These are phyloP conservation scores for Fusarium albidum DNA, from an alignment of 2,329 filamentous ascomycete species.

Conservation along the genomic window DNA sequence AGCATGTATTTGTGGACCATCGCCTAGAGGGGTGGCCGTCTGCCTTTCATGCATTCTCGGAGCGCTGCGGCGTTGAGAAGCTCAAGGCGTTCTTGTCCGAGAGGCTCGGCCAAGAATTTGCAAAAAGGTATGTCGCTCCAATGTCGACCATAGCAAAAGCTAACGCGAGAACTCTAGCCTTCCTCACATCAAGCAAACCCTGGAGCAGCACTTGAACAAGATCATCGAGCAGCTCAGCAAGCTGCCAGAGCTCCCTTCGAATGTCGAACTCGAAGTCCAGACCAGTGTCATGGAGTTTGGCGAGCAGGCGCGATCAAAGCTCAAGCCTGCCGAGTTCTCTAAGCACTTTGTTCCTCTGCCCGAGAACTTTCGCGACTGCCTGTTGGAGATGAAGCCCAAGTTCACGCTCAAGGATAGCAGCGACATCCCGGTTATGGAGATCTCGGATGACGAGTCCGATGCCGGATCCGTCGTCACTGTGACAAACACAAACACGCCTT, in stretches of 20 bases:
- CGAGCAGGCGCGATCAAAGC: constrained; percentile 59
- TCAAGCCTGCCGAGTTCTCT: constrained; percentile 52
- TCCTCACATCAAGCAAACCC: constrained; percentile 62
- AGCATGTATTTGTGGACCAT: constrained; percentile 57
- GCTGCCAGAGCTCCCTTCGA: constrained; percentile 73
- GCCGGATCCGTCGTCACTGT: constrained; percentile 36
- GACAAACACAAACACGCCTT: constrained; percentile 36
- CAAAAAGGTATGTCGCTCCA: constrained; percentile 52
- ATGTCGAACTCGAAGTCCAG: constrained; percentile 72
- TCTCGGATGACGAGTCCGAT: constrained; percentile 52
- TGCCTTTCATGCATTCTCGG: constrained; percentile 55
- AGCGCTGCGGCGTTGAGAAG: constrained; percentile 62
- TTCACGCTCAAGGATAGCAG: constrained; percentile 51
- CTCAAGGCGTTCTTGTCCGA: constrained; percentile 61
- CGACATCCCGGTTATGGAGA: constrained; percentile 47
- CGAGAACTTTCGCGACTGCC: constrained; percentile 58
- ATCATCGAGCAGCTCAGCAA: constrained; percentile 63
- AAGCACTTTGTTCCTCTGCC: constrained; percentile 56
- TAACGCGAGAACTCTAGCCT: constrained; percentile 48
- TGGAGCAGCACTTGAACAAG: constrained; percentile 55
- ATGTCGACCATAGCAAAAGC: constrained; percentile 13
- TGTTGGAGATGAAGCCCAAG: constrained; percentile 57
- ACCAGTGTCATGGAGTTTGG: constrained; percentile 67
- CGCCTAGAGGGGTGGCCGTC: constrained; percentile 55
- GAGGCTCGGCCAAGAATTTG: constrained; percentile 62